Evolutionary conservation across 768 basidiomycete species (phyloP), one percentile per base, ranked within the genome.

Genomic region (Sutorius australiensis): DNA sequence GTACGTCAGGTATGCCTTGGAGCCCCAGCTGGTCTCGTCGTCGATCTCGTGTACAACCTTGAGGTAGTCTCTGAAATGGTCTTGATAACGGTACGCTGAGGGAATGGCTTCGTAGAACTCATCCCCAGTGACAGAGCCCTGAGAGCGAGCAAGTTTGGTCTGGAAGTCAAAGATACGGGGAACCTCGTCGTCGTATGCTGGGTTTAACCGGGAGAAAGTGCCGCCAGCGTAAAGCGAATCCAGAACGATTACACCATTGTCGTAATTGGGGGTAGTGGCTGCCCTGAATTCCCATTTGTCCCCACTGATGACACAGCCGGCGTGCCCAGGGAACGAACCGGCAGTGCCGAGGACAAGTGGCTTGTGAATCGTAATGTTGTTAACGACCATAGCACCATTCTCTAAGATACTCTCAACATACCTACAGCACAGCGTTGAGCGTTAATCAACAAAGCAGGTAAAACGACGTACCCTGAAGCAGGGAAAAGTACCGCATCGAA

Each of bases 401-500:
- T 71, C 70, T 24, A 71, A 45, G 30, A 67, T 68, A 36, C 65
- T 64, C 50, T 68, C 67, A 19, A 66, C 34, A 19, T 68, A 68
- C 2, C 66, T 67, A 17, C 0, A 0, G 16, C 21, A 37, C 6
- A 57, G 34, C 0, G n/a, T 48, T 62, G 28, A 58, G 39, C 3
- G 7, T 27, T 6, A 34, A 45, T 34, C 14, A 5, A 34, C 38
- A 19, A 33, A 45, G 17, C 3, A 52, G 33, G 24, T 6, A 10
- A 28, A 49, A 69, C 67, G 2, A 74, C 57, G 45, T 61, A 79
- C 17, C 75, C 78, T 16, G 77, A 70, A 13, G 75, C 77, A 9
- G 78, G 76, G 72, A 77, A 73, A 24, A 79, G 76, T 0, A 75
- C 67, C 19, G 77, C 75, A 1, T 73, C 73, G 27, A 71, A 68